Evolutionary conservation across 2,329 filamentous ascomycete genomes (phyloP).

Genomic region (Fusarium coffeatum): DNA sequence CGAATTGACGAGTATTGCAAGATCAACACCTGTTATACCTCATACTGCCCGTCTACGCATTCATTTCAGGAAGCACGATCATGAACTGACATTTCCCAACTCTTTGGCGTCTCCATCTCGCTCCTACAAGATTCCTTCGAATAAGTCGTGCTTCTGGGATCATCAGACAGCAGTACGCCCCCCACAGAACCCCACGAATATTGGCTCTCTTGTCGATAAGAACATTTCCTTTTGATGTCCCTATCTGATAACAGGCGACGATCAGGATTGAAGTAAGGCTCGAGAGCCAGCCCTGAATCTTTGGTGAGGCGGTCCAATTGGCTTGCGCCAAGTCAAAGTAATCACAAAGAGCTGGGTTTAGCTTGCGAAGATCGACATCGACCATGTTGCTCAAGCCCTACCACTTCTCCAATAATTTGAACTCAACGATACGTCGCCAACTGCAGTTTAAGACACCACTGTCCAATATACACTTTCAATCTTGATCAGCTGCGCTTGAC

Average conservation of each 20-base stretch:
- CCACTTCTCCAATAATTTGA: not conserved
- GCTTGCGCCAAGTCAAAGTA: not conserved
- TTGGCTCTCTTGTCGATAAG: not conserved
- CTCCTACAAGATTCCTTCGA: not conserved
- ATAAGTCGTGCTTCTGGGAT: not conserved
- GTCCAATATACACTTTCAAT: not conserved
- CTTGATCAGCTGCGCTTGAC: not conserved
- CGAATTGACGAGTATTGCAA: slow-evolving; percentile 5
- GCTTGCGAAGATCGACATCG: not conserved
- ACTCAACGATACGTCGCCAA: too few relatives aligned
- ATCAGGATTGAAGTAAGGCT: not conserved
- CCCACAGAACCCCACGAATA: not conserved
- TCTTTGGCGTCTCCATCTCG: too few relatives aligned
- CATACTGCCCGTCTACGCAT: not conserved
- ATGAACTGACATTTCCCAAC: not conserved
- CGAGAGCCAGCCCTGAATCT: not conserved
- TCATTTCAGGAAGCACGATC: not conserved
- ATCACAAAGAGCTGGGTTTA: not conserved
- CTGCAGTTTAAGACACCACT: slow-evolving; percentile 7
- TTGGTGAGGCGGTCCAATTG: not conserved
- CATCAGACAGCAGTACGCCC: not conserved
- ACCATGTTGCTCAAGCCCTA: not conserved
- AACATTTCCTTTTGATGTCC: not conserved
- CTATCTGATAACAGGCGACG: not conserved
- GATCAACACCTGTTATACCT: not conserved